Evolutionary conservation across 2,329 filamentous ascomycete genomes (phyloP), one percentile per base, ranked within the genome.

Genomic region (Apiospora marii): DNA sequence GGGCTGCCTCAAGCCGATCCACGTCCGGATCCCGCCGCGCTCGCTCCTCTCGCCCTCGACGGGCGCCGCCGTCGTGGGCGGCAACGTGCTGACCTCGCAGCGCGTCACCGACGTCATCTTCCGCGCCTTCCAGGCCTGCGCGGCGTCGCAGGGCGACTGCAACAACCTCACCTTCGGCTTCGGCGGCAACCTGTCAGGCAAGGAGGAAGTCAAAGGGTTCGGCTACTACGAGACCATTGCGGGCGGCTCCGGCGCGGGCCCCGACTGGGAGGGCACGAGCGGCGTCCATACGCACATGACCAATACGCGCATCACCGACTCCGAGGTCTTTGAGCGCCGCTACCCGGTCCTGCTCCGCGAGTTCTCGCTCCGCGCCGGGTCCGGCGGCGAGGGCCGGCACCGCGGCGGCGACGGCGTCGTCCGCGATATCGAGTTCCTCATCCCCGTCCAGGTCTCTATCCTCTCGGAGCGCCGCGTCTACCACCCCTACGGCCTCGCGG

Each of bases 91-190:
- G 13, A 95, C 93, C 1, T 88, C 87, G 43, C 93, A 95, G 79
- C 89, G 93, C 49, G 91, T 95, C 24, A 94, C 93, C 1, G 93
- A 95, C 77, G 92, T 94, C 34, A 92, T 95, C 4, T 87, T 95
- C 73, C 92, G 91, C 77, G 92, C 92, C 1, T 94, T 94, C 85
- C 85, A 88, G 72, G 93, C 92, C 7, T 94, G 92, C 77, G 92
- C 92, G 3, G 93, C 93, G 8, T 90, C 86, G 6, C 93, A 94
- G 78, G 93, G 93, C 44, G 91, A 93, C 81, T 93, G 90, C 79
- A 94, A 95, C 81, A 95, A 94, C 79, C 85, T 95, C 22, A 94
- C 93, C 0, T 95, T 95, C 78, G 92, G 92, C 72, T 93, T 93
- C 79, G 91, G 92, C 51, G 92, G 92, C 44, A 90, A 91, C 73